phyloP scores from a whole-genome alignment of 139 green algal species.

The Chlamydomonas eustigma region DNA sequence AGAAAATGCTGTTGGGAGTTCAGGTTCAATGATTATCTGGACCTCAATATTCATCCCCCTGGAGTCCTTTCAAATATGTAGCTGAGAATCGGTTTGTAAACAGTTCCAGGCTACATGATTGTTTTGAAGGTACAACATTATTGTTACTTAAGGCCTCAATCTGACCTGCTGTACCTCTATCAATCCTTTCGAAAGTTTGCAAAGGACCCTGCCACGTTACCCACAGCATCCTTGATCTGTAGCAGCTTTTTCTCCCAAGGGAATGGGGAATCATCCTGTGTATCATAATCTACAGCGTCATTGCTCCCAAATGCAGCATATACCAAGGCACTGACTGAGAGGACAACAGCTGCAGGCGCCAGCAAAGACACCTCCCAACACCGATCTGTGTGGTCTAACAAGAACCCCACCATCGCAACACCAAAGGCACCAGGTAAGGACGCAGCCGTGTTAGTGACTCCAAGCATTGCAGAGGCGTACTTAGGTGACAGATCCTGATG shows the following conservation, averaged over 20 bases:
- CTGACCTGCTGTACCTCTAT: too few species aligned
- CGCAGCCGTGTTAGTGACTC: conserved; percentile 90
- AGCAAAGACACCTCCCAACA: conserved; percentile 83
- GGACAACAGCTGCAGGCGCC: conserved; percentile 63
- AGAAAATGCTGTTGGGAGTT: too few species aligned
- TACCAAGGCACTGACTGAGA: conserved; percentile 53
- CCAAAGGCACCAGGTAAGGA: conserved; percentile 88
- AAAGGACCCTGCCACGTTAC: too few species aligned
- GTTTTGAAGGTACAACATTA: too few species aligned
- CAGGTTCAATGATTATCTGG: too few species aligned
- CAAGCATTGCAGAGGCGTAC: conserved; percentile 87
- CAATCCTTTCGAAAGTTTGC: too few species aligned
- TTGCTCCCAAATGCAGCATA: conserved; percentile 41
- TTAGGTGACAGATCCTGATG: conserved; percentile 87
- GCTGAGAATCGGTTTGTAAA: too few species aligned
- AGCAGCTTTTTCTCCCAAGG: conserved; percentile 16
- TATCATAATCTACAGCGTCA: conserved; percentile 48
- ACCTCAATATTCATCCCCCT: too few species aligned
- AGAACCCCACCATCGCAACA: conserved; percentile 61
- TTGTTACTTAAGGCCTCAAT: too few species aligned
- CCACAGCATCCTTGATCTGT: too few species aligned
- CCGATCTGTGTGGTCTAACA: conserved; percentile 62
- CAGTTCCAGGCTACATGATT: too few species aligned
- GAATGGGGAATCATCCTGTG: conserved; percentile 44
- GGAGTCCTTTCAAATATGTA: too few species aligned